Base-by-base conservation (phyloP, 2,329 filamentous ascomycete genomes). In the Aureobasidium namibiae region DNA sequence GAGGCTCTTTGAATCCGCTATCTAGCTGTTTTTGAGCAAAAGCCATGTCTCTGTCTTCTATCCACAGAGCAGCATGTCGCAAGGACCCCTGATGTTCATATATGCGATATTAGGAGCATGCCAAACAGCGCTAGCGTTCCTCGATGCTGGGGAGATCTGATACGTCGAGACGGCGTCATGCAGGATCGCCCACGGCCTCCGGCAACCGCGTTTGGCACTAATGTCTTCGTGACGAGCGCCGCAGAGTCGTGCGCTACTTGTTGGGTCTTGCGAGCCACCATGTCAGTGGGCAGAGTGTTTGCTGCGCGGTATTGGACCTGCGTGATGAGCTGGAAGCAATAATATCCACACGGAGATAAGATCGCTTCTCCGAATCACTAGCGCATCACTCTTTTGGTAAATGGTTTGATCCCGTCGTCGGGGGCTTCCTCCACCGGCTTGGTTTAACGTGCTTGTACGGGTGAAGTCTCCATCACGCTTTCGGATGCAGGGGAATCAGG, bases 101-200 rank as follows among this genome's bases (percentile, higher is more conserved):
- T 39, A 56, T 45, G 52, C 29, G 18, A 44, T 34, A 31, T 42
- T 23, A 16, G 21, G 21, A 41, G 34, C 38, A 54, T 44, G 50
- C 50, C 52, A 56, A 56, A 56, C 52, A 36, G 52, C 50, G 52
- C 52, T 56, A 56, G 52, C 39, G 52, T 56, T 23, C 39, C 52
- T 45, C 42, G 33, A 44, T 41, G 26, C 21, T n/a, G 50, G 54
- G 54, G 54, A 57, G 41, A 48, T 46, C 23, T 48, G 54, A 56
- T 56, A 56, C 41, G 39, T 56, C 53, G 46, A 39, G 33, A n/a
- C 42, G 34, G 54, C 54, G 48, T 57, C 54, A 48, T 57, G 54
- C 54, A 57, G 54, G 26, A 18, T 23, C 23, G 14, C 6, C 16
- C 14, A 52, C 34, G 18, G n/a, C 34, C 33, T 49, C n/a, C 21